Evolutionary conservation across 306 rosid species (phyloP).

Genomic region (Dalbergia cochinchinensis): DNA sequence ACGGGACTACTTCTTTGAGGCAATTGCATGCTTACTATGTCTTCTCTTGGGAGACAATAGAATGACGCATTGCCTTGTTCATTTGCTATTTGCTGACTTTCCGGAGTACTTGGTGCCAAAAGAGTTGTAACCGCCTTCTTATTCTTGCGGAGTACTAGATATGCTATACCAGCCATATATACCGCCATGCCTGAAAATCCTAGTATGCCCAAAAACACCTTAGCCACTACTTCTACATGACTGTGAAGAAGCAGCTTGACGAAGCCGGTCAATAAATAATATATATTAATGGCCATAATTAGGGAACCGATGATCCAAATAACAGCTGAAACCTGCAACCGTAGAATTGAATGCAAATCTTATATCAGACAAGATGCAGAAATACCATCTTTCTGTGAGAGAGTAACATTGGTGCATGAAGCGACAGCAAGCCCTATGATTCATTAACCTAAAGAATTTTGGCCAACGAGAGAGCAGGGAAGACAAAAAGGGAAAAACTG

Average conservation of each 20-base stretch:
- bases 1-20: constrained; percentile 71
- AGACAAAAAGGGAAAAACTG: background rate
- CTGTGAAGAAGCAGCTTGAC: constrained; percentile 74
- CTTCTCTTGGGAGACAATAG: constrained; percentile 70
- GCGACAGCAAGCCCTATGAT: constrained; percentile 13
- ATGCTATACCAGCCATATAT: constrained; percentile 80
- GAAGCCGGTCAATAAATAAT: constrained; percentile 74
- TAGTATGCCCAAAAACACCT: constrained; percentile 75
- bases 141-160: constrained; percentile 79
- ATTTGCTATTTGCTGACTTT: constrained; percentile 57
- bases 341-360: constrained; percentile 18
- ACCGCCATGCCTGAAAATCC: constrained; percentile 83
- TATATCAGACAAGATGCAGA: constrained; percentile 37
- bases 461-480: constrained; percentile 2
- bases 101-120: constrained; percentile 73
- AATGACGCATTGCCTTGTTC: constrained; percentile 59
- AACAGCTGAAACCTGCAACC: constrained; percentile 68
- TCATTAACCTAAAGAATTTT: constrained; percentile 1
- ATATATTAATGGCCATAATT: constrained; percentile 84
- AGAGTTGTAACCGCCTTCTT: constrained; percentile 65
- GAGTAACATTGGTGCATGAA: background rate
- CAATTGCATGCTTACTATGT: constrained; percentile 87
- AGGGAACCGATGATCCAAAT: constrained; percentile 78
- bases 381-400: background rate
- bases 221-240: constrained; percentile 55